Conservation (phyloP, 2,329 filamentous ascomycete genomes). For the Trichoderma guizhouense region DNA sequence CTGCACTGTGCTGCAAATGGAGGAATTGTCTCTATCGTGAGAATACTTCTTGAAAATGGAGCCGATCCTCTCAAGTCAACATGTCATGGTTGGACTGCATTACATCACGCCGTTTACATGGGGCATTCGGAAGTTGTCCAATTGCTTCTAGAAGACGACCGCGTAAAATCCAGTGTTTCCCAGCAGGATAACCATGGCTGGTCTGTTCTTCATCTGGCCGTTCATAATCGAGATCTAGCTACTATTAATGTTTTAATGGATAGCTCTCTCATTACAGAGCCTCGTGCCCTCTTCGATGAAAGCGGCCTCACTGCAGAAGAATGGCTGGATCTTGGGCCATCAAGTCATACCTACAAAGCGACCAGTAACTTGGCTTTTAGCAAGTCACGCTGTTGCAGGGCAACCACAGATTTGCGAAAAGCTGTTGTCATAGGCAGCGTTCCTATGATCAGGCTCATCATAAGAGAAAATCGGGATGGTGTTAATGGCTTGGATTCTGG, state of each 20-base stretch:
- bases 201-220: slow-evolving; percentile 1
- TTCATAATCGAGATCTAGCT: neutral
- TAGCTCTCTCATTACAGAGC: neutral
- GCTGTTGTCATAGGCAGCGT: neutral
- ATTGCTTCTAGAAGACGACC: neutral
- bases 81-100: slow-evolving; percentile 5
- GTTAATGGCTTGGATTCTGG: neutral
- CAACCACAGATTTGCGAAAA: neutral
- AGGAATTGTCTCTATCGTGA: neutral
- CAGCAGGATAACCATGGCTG: slow-evolving; percentile 12
- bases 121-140: neutral
- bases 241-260: neutral
- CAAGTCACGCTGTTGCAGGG: slow-evolving; percentile 6
- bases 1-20: slow-evolving; percentile 1
- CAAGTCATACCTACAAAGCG: neutral
- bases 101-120: neutral
- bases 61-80: slow-evolving; percentile 4
- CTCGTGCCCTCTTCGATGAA: neutral
- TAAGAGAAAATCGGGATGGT: neutral
- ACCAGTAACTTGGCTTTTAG: neutral
- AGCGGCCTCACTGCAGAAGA: slow-evolving; percentile 6
- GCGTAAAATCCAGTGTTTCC: neutral
- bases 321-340: neutral
- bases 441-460: neutral
- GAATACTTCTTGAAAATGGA: neutral